Evolutionary conservation across 2,329 filamentous ascomycete species (phyloP).

Genomic region (Cordyceps farinosa): DNA sequence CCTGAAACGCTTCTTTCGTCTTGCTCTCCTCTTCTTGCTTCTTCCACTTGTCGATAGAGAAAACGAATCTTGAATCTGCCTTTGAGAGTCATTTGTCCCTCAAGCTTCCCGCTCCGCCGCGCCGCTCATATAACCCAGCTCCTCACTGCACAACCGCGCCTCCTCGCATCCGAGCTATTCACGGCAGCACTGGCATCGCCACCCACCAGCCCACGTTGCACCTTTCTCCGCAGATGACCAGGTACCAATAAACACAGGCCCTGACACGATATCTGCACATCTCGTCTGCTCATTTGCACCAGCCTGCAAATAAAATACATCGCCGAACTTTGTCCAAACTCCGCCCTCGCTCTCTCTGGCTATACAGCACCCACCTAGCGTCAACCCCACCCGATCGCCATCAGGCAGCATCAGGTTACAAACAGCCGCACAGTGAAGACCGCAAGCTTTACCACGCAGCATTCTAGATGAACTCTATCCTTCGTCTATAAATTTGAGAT

Average conservation of each 20-base stretch:
- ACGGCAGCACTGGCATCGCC: constrained; percentile 11
- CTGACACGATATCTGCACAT: neutral
- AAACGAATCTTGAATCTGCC: neutral
- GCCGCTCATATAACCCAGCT: neutral
- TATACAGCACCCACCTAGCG: neutral
- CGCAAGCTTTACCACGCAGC: neutral
- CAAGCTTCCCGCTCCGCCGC: neutral
- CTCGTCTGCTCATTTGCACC: neutral
- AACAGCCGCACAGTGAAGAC: constrained; percentile 8
- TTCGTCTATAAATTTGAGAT: neutral
- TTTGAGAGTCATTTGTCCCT: neutral
- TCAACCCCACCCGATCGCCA: constrained; percentile 14
- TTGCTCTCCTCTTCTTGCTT: neutral
- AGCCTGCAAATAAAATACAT: neutral
- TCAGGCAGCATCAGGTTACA: constrained; percentile 17
- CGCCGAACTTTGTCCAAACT: neutral
- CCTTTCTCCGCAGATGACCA: neutral
- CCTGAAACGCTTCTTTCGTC: constrained; percentile 2
- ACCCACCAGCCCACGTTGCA: neutral
- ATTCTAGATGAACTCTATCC: constrained; percentile 4
- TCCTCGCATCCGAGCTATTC: neutral
- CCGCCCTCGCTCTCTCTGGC: neutral
- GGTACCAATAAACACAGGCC: neutral
- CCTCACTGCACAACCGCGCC: neutral
- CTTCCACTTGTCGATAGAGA: neutral